Evolutionary conservation across 2,329 filamentous ascomycete species (phyloP), one percentile per base, ranked within the genome.

Genomic region (Colletotrichum australisinense): DNA sequence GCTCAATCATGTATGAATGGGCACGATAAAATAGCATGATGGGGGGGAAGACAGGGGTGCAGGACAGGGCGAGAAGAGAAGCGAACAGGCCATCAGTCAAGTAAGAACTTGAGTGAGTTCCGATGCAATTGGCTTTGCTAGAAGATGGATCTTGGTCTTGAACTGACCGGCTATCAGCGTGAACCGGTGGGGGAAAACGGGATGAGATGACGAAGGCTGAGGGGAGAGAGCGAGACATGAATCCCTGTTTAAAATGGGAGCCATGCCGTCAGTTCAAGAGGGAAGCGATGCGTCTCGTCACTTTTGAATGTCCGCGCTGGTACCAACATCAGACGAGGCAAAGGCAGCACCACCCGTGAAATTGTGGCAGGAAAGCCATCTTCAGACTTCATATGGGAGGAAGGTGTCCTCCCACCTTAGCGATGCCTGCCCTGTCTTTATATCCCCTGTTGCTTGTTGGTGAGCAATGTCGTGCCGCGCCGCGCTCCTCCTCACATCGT

Each of bases 121-220:
- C 55, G 52, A 30, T 24, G 16, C 4, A 11, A 12, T 30, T 6
- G 28, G 7, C 16, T 35, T 28, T 14, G 52, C 16, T 22, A 58
- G 64, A 35, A 49, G 42, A 49, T 49, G 42, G 19, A 49, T 49
- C n/a, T 24, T 42, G 38, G 16, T 24, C 14, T 57, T 35, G 46
- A 58, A 8, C 49, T 24, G 2, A 28, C 60, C 66, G 71, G 71
- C 49, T 73, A 66, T 56, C 56, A 66, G 60, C 70, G 46, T 57
- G 70, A 73, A 73, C 71, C 62, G 24, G 67, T 63, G 60, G 71
- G 70, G 65, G 56, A 53, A 7, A 26, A 66, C 7, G 60, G 11
- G 22, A 35, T 64, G 53, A 49, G 24, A 56, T 28, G 32, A 56
- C 55, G 38, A 24, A 56, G 52, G 9, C 5, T 26, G n/a, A 30